These are phyloP conservation scores for Murraya koenigii DNA, from an alignment of 345 rosid species.

Conservation along the genomic window DNA sequence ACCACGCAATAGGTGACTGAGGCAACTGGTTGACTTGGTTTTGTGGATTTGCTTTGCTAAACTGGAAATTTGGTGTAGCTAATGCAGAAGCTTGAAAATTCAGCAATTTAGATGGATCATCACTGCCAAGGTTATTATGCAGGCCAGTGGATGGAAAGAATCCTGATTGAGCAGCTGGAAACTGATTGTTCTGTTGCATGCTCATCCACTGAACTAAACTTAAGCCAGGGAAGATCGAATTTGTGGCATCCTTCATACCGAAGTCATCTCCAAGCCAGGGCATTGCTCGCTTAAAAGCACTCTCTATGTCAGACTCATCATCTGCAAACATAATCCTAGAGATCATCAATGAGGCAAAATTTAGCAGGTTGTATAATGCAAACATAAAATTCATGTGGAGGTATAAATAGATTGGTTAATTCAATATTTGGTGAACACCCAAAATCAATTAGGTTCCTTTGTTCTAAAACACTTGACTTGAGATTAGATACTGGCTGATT, in stretches of 20 bases:
- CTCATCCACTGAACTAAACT: conserved; percentile 98
- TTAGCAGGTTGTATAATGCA: neutral
- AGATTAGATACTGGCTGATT: neutral
- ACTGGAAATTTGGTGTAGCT: conserved; percentile 53
- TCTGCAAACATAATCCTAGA: conserved; percentile 44
- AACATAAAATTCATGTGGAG: neutral
- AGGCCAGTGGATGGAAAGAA: conserved; percentile 51
- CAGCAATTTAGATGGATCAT: conserved; percentile 77
- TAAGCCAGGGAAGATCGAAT: conserved; percentile 81
- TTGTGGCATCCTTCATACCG: conserved; percentile 78
- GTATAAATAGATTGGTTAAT: neutral
- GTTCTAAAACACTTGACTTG: neutral
- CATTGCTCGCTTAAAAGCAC: conserved; percentile 86
- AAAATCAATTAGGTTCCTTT: neutral
- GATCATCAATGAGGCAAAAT: conserved; percentile 14
- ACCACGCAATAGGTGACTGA: conserved; percentile 54
- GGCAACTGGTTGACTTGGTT: conserved; percentile 60
- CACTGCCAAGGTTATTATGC: conserved; percentile 56
- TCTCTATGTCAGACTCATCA: conserved; percentile 81
- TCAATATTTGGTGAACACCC: neutral
- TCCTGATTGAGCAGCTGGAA: conserved; percentile 62
- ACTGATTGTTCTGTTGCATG: conserved; percentile 90
- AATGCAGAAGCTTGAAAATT: conserved; percentile 72
- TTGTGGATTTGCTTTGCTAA: conserved; percentile 55
- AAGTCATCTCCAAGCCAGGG: conserved; percentile 97